Base-by-base conservation (phyloP, 768 basidiomycete genomes). In the Tricholoma terreum region DNA sequence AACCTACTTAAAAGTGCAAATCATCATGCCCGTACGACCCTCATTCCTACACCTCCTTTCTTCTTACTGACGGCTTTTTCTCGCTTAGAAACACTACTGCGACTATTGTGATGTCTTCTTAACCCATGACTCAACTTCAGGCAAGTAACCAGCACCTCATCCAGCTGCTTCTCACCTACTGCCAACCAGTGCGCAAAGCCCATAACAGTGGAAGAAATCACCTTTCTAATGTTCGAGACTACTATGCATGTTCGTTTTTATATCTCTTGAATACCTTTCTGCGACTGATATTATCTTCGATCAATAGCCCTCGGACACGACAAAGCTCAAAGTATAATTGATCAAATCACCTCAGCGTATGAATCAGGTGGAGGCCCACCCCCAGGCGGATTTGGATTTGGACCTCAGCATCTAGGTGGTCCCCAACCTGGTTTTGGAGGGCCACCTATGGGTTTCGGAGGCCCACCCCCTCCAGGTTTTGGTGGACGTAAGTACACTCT, bases 201-300 rank as follows among this genome's bases (percentile, higher is more conserved):
- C 97, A 99, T 73, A 98, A 99, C 75, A 92, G 89, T 57, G 97
- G 97, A 63, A 83, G 96, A 57, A 99, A 99, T 74, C 97, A 99
- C 70, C 82, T 98, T 36, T 81, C 92, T 36, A 99, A 99, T 71
- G 96, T 99, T 57, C 79, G 93, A 58, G 96, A 98, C 66, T 99
- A 98, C 72, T 99, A 97, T 75, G 92, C 94, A 11, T 94, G 94
- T 94, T 60, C 56, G 88, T 61, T 11, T 3, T 27, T 22, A 22
- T 10, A 36, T 8, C 17, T 36, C 30, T 54, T 27, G 1, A 22
- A n/a, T 15, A n/a, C 14, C 0, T 17, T 49, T 17, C 6, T 4
- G 11, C 0, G 45, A 33, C 55, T 62, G 12, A 55, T 49, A 43
- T 57, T 56, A 64, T 43, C 58, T 50, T 19, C 63, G 30, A 59